These are phyloP conservation scores for Podospora conica DNA, from an alignment of 495 filamentous ascomycete genomes.

Conservation along the genomic window DNA sequence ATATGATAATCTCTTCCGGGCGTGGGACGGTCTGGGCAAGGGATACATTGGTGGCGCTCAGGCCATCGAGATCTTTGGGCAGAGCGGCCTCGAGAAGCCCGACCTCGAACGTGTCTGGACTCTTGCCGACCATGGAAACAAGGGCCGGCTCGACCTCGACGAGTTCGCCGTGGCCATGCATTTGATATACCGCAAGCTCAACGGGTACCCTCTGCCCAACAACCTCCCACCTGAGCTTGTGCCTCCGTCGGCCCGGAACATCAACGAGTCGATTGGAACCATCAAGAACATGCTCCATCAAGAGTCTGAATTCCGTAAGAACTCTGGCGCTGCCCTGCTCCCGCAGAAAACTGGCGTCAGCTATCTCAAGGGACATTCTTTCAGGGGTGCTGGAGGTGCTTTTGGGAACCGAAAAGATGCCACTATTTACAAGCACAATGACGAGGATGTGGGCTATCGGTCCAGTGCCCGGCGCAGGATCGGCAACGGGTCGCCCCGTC, in stretches of 20 bases:
- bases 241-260: constrained; percentile 89
- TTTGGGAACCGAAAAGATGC: constrained; percentile 72
- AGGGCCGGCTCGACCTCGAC: constrained; percentile 89
- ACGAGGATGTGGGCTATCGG: constrained; percentile 80
- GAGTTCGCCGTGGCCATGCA: constrained; percentile 99
- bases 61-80: constrained; percentile 94
- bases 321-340: constrained; percentile 75
- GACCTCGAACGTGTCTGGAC: constrained; percentile 96
- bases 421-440: constrained; percentile 94
- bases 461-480: constrained; percentile 89
- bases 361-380: constrained; percentile 93
- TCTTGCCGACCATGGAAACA: constrained; percentile 85
- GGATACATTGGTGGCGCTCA: constrained; percentile 90
- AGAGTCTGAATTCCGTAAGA: constrained; percentile 80
- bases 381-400: constrained; percentile 50
- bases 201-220: constrained; percentile 90
- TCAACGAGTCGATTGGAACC: constrained; percentile 85
- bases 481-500: constrained; percentile 67
- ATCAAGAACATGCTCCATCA: constrained; percentile 88
- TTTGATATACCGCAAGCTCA: constrained; percentile 93
- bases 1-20: constrained; percentile 91
- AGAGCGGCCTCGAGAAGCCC: constrained; percentile 84
- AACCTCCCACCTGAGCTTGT: constrained; percentile 89
- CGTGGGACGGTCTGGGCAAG: constrained; percentile 93
- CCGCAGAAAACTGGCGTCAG: constrained; percentile 97